Conservation (phyloP, 2,329 filamentous ascomycete species). For the Zasmidium angulare region DNA sequence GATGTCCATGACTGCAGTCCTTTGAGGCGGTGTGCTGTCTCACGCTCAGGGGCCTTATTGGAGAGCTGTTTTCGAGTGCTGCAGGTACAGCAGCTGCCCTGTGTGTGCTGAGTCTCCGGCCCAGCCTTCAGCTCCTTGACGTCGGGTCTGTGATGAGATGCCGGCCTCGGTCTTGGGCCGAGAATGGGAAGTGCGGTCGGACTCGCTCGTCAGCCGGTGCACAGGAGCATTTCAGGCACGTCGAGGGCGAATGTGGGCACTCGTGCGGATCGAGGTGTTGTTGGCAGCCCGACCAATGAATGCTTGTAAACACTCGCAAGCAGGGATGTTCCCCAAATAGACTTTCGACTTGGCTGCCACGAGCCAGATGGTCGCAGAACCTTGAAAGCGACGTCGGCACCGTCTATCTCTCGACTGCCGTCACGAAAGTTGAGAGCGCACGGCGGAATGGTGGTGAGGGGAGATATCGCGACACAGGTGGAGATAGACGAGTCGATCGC, state of each 20-base stretch:
- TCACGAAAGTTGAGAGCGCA: too few relatives aligned
- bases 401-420: too few relatives aligned
- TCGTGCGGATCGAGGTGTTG: background rate
- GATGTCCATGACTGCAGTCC: constrained; percentile 20
- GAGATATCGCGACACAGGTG: too few relatives aligned
- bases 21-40: background rate
- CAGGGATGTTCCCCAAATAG: too few relatives aligned
- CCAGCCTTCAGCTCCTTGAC: background rate
- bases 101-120: too few relatives aligned
- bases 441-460: too few relatives aligned
- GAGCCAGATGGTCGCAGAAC: too few relatives aligned
- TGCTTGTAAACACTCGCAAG: background rate
- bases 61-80: background rate
- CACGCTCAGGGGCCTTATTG: background rate
- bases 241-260: background rate
- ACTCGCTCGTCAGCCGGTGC: background rate
- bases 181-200: too few relatives aligned
- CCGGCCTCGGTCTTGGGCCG: too few relatives aligned
- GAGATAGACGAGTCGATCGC: background rate
- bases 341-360: too few relatives aligned
- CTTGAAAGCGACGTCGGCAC: too few relatives aligned
- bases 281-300: background rate
- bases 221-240: background rate
- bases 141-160: background rate
- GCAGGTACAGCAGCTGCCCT: constrained; percentile 1